Evolutionary conservation across 345 rosid species (phyloP).

Genomic region (Garcia nutans): DNA sequence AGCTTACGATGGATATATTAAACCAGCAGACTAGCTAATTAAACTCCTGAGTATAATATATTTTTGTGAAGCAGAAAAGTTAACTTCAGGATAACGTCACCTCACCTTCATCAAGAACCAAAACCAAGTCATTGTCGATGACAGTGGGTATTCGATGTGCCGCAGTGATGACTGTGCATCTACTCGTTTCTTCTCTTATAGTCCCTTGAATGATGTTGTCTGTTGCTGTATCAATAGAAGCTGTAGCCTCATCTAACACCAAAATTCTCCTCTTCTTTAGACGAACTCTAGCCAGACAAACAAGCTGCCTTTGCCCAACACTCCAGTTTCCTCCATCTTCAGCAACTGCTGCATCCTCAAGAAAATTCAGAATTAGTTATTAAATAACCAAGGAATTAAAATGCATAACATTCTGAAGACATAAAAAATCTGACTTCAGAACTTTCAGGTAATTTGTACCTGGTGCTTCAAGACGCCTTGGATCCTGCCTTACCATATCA

Average conservation of each 20-base stretch:
- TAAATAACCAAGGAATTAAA: neutral
- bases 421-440: neutral
- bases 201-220: constrained; percentile 76
- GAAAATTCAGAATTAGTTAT: neutral
- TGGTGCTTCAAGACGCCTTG: constrained; percentile 54
- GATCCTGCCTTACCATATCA: constrained; percentile 50
- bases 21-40: neutral
- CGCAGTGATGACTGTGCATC: constrained; percentile 76
- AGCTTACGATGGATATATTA: too few species aligned
- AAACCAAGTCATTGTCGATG: constrained; percentile 74
- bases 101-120: constrained; percentile 81
- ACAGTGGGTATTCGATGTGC: constrained; percentile 88
- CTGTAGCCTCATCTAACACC: constrained; percentile 86
- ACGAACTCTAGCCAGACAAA: constrained; percentile 75
- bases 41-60: neutral
- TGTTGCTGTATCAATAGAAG: constrained; percentile 81
- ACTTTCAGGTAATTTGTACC: constrained; percentile 25
- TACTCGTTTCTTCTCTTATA: constrained; percentile 65
- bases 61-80: neutral
- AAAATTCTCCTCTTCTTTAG: constrained; percentile 64
- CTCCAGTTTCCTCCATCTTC: constrained; percentile 96
- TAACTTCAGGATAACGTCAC: neutral
- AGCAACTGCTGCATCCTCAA: constrained; percentile 48
- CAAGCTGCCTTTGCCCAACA: constrained; percentile 89
- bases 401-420: neutral